Conservation (phyloP, 2,329 filamentous ascomycete genomes). For the Tolypocladium guangdongense region DNA sequence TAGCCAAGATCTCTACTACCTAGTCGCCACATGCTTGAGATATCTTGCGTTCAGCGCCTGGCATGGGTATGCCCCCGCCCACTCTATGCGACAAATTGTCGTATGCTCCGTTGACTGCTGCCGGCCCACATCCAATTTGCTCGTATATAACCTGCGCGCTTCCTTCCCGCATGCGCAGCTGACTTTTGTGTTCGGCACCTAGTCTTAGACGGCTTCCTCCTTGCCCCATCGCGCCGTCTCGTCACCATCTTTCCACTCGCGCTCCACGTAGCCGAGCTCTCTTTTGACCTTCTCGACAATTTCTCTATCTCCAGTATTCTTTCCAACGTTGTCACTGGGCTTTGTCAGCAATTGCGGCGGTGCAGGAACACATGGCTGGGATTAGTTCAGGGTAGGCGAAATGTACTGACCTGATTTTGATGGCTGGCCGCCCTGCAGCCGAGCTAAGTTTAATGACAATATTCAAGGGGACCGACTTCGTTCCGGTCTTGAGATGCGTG, state of each 20-base stretch:
- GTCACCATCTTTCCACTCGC: slow-evolving; percentile 71
- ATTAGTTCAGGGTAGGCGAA: neutral
- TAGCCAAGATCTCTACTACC: neutral
- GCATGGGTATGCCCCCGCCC: neutral
- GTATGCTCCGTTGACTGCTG: neutral
- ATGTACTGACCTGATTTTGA: slow-evolving; percentile 63
- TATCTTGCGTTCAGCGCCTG: neutral
- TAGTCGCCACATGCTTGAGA: no score
- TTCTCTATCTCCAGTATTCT: slow-evolving; percentile 82
- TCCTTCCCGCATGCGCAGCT: neutral
- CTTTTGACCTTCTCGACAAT: slow-evolving; percentile 77
- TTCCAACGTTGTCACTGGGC: slow-evolving; percentile 65
- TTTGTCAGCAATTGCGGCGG: slow-evolving; percentile 6
- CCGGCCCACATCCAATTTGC: neutral
- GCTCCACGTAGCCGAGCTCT: slow-evolving; percentile 76
- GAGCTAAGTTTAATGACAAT: slow-evolving; percentile 97
- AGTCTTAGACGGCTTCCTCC: slow-evolving; percentile 21
- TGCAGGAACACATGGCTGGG: neutral
- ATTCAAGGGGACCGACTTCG: slow-evolving; percentile 84
- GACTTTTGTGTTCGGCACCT: neutral
- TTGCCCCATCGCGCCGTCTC: slow-evolving; percentile 75
- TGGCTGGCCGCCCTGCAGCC: slow-evolving; percentile 66
- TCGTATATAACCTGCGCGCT: neutral
- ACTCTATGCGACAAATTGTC: neutral
- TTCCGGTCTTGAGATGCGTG: slow-evolving; percentile 54